A percentile compares a stretch with the other conserved stretches of the same genome.
Conservation (phyloP, 2,329 filamentous ascomycete species). For the Penicillium sp. region DNA sequence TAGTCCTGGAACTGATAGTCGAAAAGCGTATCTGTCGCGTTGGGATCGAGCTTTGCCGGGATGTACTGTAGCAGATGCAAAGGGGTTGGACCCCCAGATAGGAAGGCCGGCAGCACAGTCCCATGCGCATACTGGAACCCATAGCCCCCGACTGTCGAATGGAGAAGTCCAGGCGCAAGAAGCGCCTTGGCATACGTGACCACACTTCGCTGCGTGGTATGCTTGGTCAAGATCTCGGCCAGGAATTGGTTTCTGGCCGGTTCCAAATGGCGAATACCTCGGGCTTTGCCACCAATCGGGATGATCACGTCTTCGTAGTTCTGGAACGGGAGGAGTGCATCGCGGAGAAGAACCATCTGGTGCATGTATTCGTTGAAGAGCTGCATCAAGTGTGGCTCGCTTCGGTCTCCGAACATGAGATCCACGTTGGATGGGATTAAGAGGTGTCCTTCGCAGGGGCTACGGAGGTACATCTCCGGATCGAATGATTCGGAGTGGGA, state of each 20-base stretch:
- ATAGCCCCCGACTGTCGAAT: slow-evolving; percentile 13
- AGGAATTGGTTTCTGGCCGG: slow-evolving; percentile 12
- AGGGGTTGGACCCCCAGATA: slow-evolving; percentile 11
- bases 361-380: slow-evolving; percentile 27
- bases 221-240: slow-evolving; percentile 14
- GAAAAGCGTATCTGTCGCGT: slow-evolving; percentile 12
- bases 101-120: slow-evolving; percentile 21
- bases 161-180: slow-evolving; percentile 8
- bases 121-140: slow-evolving; percentile 27
- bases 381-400: slow-evolving; percentile 24
- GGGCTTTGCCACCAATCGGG: slow-evolving; percentile 9
- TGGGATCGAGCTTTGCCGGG: slow-evolving; percentile 13
- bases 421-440: slow-evolving; percentile 19
- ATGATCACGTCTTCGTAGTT: slow-evolving; percentile 23
- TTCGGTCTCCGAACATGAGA: slow-evolving; percentile 21
- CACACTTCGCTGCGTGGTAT: slow-evolving; percentile 12
- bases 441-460: slow-evolving; percentile 22
- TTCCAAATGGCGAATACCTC: slow-evolving; percentile 20
- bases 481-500: slow-evolving; percentile 1
- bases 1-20: slow-evolving; percentile 23
- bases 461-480: slow-evolving; percentile 15
- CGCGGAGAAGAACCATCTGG: slow-evolving; percentile 24
- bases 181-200: slow-evolving; percentile 14
- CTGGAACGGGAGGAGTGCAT: slow-evolving; percentile 20
- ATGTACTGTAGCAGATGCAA: slow-evolving; percentile 25